Conservation (phyloP, 106 monocot genomes). For the Agapanthus africanus region DNA sequence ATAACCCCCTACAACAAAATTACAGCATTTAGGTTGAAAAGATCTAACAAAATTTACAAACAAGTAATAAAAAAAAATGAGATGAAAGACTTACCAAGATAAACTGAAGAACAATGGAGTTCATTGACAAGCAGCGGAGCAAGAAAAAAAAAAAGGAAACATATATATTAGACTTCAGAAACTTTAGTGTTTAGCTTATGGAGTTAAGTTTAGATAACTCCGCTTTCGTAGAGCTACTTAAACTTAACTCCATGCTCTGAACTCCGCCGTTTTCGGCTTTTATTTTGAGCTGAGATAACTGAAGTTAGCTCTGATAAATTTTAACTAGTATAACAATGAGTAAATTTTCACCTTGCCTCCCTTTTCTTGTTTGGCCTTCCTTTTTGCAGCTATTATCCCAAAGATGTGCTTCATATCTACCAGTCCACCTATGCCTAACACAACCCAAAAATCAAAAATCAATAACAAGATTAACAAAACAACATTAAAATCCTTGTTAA, state of each 20-base stretch:
- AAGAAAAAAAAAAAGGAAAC: neutral
- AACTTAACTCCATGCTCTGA: no score
- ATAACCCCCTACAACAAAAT: constrained; percentile 59
- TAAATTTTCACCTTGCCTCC: constrained; percentile 78
- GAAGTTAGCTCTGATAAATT: no score
- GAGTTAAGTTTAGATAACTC: no score
- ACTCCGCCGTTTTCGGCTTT: no score
- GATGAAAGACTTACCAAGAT: constrained; percentile 59
- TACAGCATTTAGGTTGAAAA: neutral
- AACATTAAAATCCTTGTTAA: neutral
- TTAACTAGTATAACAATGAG: no score
- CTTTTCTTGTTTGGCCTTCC: constrained; percentile 85
- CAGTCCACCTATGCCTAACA: constrained; percentile 81
- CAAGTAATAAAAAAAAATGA: neutral
- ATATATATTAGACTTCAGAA: neutral
- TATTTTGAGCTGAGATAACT: no score
- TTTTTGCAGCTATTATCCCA: constrained; percentile 93
- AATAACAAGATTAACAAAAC: neutral
- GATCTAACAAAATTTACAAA: neutral
- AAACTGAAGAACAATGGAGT: constrained; percentile 47
- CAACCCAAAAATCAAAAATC: neutral
- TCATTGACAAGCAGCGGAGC: neutral
- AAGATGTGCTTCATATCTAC: constrained; percentile 82
- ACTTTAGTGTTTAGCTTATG: neutral
- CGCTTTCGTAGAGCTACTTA: no score